Percentiles rank a stretch among this genome's conserved stretches.
Evolutionary conservation across 1,284 basidiomycete species (phyloP).

Genomic region (Neonothopanus nambi): DNA sequence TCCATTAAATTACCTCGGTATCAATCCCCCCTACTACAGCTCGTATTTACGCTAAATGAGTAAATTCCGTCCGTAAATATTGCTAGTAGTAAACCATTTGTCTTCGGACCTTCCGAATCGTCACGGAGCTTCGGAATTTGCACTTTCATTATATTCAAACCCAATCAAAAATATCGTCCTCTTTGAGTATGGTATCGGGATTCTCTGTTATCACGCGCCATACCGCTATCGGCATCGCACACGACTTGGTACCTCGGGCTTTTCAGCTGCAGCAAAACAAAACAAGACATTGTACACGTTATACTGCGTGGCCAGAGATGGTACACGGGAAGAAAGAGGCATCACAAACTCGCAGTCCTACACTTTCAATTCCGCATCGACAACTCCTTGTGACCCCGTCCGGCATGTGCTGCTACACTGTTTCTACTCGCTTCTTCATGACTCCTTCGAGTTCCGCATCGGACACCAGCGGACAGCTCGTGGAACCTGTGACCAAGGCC

Average conservation of each 20-base stretch:
- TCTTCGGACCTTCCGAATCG: no score
- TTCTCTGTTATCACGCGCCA: no score
- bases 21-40: no score
- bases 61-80: slow-evolving; percentile 37
- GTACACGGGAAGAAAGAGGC: slow-evolving; percentile 60
- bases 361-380: slow-evolving; percentile 23
- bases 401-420: slow-evolving; percentile 56
- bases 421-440: slow-evolving; percentile 51
- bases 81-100: no score
- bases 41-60: not conserved
- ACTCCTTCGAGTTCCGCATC: slow-evolving; percentile 44
- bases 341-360: slow-evolving; percentile 55
- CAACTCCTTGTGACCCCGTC: slow-evolving; percentile 40
- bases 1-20: no score
- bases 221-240: no score
- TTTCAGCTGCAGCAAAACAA: slow-evolving; percentile 62
- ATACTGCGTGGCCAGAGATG: slow-evolving; percentile 62
- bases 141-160: no score
- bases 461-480: slow-evolving; percentile 13
- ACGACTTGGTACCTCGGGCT: no score
- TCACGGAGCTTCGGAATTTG: no score
- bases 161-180: no score
- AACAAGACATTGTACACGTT: slow-evolving; percentile 28
- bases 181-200: no score
- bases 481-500: slow-evolving; percentile 45